Percentiles rank a stretch among this genome's conserved stretches.
phyloP scores from a whole-genome alignment of 768 basidiomycete genomes.

The Leccinum olivaceopallidum region DNA sequence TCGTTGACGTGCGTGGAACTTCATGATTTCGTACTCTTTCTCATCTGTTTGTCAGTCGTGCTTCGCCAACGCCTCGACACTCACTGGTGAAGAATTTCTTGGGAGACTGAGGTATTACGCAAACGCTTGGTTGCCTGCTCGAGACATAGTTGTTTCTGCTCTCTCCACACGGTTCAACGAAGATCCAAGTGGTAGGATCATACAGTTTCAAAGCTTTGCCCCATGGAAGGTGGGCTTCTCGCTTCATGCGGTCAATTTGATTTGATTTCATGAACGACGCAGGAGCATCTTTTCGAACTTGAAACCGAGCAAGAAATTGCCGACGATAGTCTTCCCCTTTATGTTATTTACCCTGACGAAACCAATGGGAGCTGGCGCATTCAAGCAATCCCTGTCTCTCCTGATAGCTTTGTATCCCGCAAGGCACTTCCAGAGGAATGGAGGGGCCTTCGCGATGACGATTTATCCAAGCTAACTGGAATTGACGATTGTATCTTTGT shows the following conservation, averaged over 20 bases:
- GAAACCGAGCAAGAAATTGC: conserved; percentile 58
- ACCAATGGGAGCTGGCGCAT: conserved; percentile 77
- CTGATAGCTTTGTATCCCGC: conserved; percentile 87
- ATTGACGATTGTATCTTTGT: conserved; percentile 88
- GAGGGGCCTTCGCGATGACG: conserved; percentile 89
- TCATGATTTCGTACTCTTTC: conserved; percentile 6
- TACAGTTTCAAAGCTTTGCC: conserved; percentile 76
- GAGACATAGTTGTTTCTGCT: conserved; percentile 71
- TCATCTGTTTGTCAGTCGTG: conserved; percentile 46
- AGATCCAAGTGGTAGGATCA: conserved; percentile 73
- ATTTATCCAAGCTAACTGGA: conserved; percentile 68
- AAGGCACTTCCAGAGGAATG: conserved; percentile 92
- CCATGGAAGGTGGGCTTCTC: conserved; percentile 77
- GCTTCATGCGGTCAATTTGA: not conserved
- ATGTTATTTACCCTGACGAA: conserved; percentile 91
- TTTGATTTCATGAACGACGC: conserved; percentile 16
- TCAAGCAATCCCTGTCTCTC: conserved; percentile 82
- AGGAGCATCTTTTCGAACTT: conserved; percentile 91
- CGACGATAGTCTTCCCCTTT: conserved; percentile 60
- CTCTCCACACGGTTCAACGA: conserved; percentile 53
- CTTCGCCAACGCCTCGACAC: conserved; percentile 76
- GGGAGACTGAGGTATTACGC: conserved; percentile 78
- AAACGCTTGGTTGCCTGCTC: conserved; percentile 90
- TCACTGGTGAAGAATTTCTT: conserved; percentile 87
- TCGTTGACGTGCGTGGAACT: conserved; percentile 63